Evolutionary conservation across 345 rosid genomes (phyloP), one percentile per base, ranked within the genome.

Genomic region (Nephelium lappaceum): DNA sequence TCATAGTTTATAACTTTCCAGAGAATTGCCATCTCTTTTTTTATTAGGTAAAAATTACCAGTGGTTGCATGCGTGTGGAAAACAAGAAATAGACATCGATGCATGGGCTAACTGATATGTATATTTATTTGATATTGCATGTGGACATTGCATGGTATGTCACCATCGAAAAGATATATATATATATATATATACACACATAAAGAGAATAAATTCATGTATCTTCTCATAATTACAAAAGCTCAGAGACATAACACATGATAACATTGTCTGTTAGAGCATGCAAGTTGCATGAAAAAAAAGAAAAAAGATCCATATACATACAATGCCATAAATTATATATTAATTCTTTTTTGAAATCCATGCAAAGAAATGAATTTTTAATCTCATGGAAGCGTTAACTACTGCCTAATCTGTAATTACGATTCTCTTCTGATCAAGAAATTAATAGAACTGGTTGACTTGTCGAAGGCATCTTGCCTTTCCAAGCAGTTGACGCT

Each of bases 201-300:
- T 31, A 31, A 31, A 31, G 36, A 31, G 36, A 45, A 64, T 18
- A 31, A 53, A 71, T 19, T 51, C 27, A 36, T 19, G 47, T 36
- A n/a, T 57, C 49, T 38, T 21, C 39, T 38, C 23, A 53, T 27
- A 27, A 21, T 12, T 25, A 8, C 47, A 58, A 23, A 72, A 72
- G 39, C 43, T 60, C 49, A 51, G 11, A 42, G 19, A 8, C 39
- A 60, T 15, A 21, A 60, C 14, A 73, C 12, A 72, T 42, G 5
- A 24, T 5, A 27, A 64, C 18, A 23, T 49, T 75, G 71, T 64
- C 47, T 65, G 47, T 24, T 53, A 1, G 43, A 31, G 60, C 21
- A 62, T 24, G 69, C 63, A 75, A 75, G 49, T 75, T 66, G 78
- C 64, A 31, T 11, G 47, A 47, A 25, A 58, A 5, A 39, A n/a